Evolutionary conservation across 2,329 filamentous ascomycete genomes (phyloP).

Genomic region (Fusarium zealandicum): DNA sequence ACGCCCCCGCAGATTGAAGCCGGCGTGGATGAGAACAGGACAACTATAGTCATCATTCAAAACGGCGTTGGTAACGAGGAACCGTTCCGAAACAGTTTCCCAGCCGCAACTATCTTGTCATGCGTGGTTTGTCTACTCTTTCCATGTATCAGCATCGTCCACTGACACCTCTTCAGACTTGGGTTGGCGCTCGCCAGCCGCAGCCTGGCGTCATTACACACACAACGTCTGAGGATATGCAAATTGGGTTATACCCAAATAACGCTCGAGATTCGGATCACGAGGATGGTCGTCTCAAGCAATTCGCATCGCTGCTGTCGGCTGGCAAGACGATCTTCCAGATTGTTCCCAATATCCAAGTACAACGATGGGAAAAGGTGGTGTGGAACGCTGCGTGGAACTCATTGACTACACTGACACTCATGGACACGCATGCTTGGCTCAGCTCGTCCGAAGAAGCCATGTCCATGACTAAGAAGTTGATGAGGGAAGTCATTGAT

Average conservation of each 20-base stretch:
- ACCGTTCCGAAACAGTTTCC: constrained; percentile 58
- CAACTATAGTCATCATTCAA: constrained; percentile 65
- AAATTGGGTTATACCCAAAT: constrained; percentile 61
- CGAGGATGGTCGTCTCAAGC: constrained; percentile 50
- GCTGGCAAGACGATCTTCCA: constrained; percentile 54
- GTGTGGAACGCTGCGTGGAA: constrained; percentile 69
- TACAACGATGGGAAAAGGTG: constrained; percentile 66
- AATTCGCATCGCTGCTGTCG: constrained; percentile 51
- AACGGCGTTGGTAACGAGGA: constrained; percentile 69
- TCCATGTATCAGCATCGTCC: no score
- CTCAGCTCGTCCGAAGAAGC: constrained; percentile 53
- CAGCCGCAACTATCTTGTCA: constrained; percentile 60
- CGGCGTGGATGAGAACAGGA: constrained; percentile 49
- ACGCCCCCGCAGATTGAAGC: constrained; percentile 37
- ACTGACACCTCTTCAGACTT: constrained; percentile 47
- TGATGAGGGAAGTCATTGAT: constrained; percentile 61
- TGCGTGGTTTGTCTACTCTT: constrained; percentile 55
- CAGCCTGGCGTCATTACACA: constrained; percentile 58
- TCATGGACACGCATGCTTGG: constrained; percentile 60
- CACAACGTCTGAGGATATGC: constrained; percentile 60
- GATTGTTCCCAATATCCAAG: constrained; percentile 62
- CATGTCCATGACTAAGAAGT: constrained; percentile 57
- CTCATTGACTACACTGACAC: constrained; percentile 63
- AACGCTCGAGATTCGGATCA: constrained; percentile 27
- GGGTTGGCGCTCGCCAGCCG: constrained; percentile 61